Evolutionary conservation across 1,284 basidiomycete species (phyloP).

Genomic region (Cystobasidium pallidum): DNA sequence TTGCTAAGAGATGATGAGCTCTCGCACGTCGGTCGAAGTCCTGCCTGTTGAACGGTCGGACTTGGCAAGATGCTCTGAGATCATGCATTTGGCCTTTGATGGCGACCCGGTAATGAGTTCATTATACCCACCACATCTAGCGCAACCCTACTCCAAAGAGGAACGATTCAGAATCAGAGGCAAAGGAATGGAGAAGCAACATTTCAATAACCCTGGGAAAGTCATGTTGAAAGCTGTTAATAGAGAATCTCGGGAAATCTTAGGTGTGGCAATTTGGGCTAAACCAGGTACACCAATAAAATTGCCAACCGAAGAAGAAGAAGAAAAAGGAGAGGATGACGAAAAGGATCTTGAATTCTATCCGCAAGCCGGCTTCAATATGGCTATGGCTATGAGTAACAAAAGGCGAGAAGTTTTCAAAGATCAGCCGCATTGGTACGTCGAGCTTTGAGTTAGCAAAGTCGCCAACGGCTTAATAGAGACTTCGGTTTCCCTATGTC

Average conservation of each 20-base stretch:
- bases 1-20: no score
- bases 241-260: neutral
- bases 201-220: constrained; percentile 14
- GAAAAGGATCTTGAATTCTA: constrained; percentile 26
- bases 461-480: no score
- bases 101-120: constrained; percentile 1
- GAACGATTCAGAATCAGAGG: constrained; percentile 4
- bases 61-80: constrained; percentile 16
- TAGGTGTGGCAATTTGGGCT: constrained; percentile 34
- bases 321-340: constrained; percentile 11
- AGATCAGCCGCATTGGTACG: constrained; percentile 35
- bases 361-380: neutral
- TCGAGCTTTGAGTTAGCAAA: no score
- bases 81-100: constrained; percentile 15
- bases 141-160: neutral
- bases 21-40: constrained; percentile 1
- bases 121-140: constrained; percentile 29
- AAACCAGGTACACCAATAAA: constrained; percentile 27
- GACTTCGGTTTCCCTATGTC: no score
- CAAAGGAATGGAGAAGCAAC: constrained; percentile 11
- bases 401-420: constrained; percentile 4
- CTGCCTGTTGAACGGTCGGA: constrained; percentile 18
- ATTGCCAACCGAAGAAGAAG: constrained; percentile 9
- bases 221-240: constrained; percentile 29
- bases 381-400: neutral